A percentile compares a stretch with the other conserved stretches of the same genome.
Conservation (phyloP, 345 rosid genomes). For the Brassica rapa region DNA sequence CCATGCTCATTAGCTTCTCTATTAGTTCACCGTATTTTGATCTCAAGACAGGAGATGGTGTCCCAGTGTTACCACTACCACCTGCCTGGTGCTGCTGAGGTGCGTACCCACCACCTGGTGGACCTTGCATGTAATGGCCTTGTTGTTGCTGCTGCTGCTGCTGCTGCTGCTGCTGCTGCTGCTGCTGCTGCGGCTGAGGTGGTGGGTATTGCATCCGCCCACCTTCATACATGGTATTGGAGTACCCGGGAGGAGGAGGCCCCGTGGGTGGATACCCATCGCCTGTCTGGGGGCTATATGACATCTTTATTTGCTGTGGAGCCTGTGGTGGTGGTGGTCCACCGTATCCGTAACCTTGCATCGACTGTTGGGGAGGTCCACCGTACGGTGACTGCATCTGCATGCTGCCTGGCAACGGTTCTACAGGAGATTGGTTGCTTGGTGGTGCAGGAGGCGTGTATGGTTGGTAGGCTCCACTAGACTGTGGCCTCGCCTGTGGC, state of each 20-base stretch:
- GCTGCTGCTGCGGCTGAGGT: slow-evolving; percentile 41
- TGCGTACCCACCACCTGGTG: slow-evolving; percentile 59
- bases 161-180: slow-evolving; percentile 67
- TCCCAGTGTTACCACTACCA: slow-evolving; percentile 41
- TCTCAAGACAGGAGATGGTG: slow-evolving; percentile 59
- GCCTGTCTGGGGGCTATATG: slow-evolving; percentile 54
- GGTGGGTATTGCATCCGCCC: slow-evolving; percentile 58
- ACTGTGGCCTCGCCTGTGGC: slow-evolving; percentile 69
- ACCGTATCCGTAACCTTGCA: slow-evolving; percentile 75
- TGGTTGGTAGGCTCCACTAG: slow-evolving; percentile 61
- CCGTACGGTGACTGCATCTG: slow-evolving; percentile 74
- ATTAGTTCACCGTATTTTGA: slow-evolving; percentile 69
- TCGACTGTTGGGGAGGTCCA: slow-evolving; percentile 68
- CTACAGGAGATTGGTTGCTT: slow-evolving; percentile 59
- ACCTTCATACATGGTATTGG: slow-evolving; percentile 73
- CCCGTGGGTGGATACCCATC: slow-evolving; percentile 70
- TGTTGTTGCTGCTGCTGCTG: slow-evolving; percentile 50
- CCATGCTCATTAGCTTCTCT: slow-evolving; percentile 89
- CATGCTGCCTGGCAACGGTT: slow-evolving; percentile 63
- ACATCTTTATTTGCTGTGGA: slow-evolving; percentile 68
- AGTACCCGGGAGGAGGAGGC: slow-evolving; percentile 60
- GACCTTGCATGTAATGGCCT: slow-evolving; percentile 65
- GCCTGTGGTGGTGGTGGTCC: slow-evolving; percentile 58
- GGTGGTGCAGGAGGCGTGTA: slow-evolving; percentile 62
- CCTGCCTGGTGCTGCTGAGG: slow-evolving; percentile 57